These are phyloP conservation scores for Diutina scorzettiae DNA, from an alignment of 1,139 yeast species.

Conservation along the genomic window DNA sequence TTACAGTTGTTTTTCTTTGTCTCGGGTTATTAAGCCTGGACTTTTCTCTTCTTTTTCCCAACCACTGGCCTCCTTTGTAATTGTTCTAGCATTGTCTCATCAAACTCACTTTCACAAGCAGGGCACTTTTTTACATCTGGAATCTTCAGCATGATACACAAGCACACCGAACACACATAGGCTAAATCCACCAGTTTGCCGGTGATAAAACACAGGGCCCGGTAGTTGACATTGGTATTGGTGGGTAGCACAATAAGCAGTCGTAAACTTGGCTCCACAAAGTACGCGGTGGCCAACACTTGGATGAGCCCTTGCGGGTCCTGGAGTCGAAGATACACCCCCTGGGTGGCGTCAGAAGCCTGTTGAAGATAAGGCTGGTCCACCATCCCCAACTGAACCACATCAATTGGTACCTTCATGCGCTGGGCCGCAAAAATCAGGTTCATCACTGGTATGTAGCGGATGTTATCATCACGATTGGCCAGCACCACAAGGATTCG, in stretches of 20 bases:
- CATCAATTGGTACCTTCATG: constrained; percentile 80
- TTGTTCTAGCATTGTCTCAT: constrained; percentile 33
- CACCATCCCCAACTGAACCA: constrained; percentile 64
- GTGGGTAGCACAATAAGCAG: constrained; percentile 71
- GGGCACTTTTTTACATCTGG: constrained; percentile 44
- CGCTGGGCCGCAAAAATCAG: constrained; percentile 93
- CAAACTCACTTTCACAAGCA: constrained; percentile 40
- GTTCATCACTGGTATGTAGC: constrained; percentile 91
- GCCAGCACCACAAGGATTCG: constrained; percentile 66
- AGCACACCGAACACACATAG: constrained; percentile 88
- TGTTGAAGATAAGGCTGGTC: constrained; percentile 84
- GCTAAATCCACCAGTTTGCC: constrained; percentile 88
- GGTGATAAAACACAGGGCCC: constrained; percentile 90
- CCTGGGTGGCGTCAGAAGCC: constrained; percentile 91
- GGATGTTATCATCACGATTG: constrained; percentile 59
- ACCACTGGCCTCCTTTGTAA: constrained; percentile 21
- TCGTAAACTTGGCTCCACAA: constrained; percentile 75
- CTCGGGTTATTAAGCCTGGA: background rate
- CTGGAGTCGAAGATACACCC: constrained; percentile 69
- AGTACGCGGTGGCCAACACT: constrained; percentile 46
- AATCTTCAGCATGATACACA: constrained; percentile 63
- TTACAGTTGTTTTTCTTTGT: background rate
- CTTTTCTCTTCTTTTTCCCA: constrained; percentile 20
- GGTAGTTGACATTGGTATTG: constrained; percentile 76
- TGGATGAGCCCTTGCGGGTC: constrained; percentile 74